These are phyloP conservation scores for Colletotrichum paranaense DNA, from an alignment of 2,329 filamentous ascomycete species.

Conservation along the genomic window DNA sequence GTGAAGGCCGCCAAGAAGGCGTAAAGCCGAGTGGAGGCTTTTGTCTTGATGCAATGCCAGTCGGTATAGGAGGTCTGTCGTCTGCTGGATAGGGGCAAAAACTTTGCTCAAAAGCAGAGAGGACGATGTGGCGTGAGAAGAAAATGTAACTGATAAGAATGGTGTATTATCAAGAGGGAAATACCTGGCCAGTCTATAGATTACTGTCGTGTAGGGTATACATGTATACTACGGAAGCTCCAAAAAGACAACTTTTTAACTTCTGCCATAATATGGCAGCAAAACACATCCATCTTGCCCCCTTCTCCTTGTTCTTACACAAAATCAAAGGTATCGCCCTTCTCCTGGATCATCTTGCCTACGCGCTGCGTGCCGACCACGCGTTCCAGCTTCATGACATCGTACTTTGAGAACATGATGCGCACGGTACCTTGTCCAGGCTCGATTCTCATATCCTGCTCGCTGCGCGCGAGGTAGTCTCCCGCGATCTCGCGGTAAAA, in stretches of 20 bases:
- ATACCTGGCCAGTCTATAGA: conserved; percentile 34
- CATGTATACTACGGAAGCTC: conserved; percentile 33
- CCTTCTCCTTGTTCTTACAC: conserved; percentile 65
- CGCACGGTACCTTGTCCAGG: conserved; percentile 69
- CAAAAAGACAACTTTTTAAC: conserved; percentile 33
- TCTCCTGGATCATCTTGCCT: conserved; percentile 84
- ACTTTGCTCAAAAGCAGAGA: background rate
- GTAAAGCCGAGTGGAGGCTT: too few relatives aligned
- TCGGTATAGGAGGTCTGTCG: background rate
- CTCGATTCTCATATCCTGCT: conserved; percentile 65
- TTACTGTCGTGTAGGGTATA: conserved; percentile 36
- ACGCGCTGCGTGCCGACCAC: conserved; percentile 86
- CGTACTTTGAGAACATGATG: conserved; percentile 86
- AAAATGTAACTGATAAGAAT: conserved; percentile 13
- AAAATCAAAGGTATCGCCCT: conserved; percentile 95
- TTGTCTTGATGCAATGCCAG: too few relatives aligned
- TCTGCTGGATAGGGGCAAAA: background rate
- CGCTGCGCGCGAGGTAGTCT: conserved; percentile 71
- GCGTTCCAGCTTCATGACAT: conserved; percentile 88
- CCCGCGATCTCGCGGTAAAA: conserved; percentile 84
- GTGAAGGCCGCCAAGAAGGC: conserved; percentile 17
- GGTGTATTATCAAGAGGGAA: conserved; percentile 27
- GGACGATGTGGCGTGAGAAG: background rate
- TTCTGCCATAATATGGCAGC: conserved; percentile 5
- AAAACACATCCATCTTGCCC: conserved; percentile 19